These are phyloP conservation scores for Ambrosia trifida DNA, from an alignment of 129 eudicot species.

Conservation along the genomic window DNA sequence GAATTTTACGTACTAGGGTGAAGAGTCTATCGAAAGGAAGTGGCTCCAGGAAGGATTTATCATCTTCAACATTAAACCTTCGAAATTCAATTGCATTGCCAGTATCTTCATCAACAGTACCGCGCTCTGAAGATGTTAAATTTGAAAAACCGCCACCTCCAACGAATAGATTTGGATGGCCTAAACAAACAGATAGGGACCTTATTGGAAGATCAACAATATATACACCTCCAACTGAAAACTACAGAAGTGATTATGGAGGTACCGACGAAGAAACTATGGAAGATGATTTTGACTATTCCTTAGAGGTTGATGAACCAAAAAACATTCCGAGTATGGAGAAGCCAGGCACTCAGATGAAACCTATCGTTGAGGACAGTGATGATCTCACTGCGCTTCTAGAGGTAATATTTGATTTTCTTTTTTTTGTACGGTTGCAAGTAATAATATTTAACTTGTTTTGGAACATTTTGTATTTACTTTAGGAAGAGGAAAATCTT, in stretches of 20 bases:
- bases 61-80: conserved; percentile 44
- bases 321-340: conserved; percentile 24
- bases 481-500: conserved; percentile 70
- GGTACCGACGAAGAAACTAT: conserved; percentile 32
- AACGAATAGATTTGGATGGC: conserved; percentile 53
- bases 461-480: conserved; percentile 13
- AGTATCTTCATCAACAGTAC: conserved; percentile 25
- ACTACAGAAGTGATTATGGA: conserved; percentile 32
- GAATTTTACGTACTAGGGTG: conserved; percentile 42
- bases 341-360: conserved; percentile 27
- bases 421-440: neutral
- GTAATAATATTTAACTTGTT: neutral
- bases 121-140: conserved; percentile 39
- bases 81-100: conserved; percentile 45
- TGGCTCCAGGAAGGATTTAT: conserved; percentile 49
- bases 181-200: conserved; percentile 43
- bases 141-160: conserved; percentile 21
- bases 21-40: conserved; percentile 76
- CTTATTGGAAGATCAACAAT: conserved; percentile 37
- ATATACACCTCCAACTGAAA: conserved; percentile 36
- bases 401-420: conserved; percentile 38
- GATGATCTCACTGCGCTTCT: conserved; percentile 49
- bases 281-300: conserved; percentile 48
- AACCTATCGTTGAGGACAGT: conserved; percentile 28
- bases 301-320: conserved; percentile 29